Base-by-base conservation (phyloP, 2,329 filamentous ascomycete species). In the Gremmenia infestans region DNA sequence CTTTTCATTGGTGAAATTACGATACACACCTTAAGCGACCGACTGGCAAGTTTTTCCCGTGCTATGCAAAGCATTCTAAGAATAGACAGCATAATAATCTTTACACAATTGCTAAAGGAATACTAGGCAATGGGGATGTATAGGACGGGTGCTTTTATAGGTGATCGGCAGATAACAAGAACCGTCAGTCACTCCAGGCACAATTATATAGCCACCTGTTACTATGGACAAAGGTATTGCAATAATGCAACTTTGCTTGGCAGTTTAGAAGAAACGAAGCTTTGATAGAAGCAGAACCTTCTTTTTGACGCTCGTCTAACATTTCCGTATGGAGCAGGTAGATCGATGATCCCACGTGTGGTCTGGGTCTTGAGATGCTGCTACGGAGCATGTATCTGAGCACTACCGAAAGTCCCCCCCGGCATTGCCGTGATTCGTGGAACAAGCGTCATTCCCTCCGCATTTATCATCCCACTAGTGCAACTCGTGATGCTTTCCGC, bases 341-440 rank as follows among this genome's bases (percentile, higher is more conserved):
- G 28, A 50, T 37, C 32, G 55, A 35, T 54, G 52, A 57, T 57
- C 55, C 51, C 55, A 57, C 40, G 40, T 57, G 53, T 56, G 47
- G 17, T 37, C 5, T 36, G 17, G n/a, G 48, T 48, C 50, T 54
- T 25, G 23, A 25, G 23, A 25, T 23, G 35, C n/a, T n/a, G n/a
- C n/a, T n/a, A n/a, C 39, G 37, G 45, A 15, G 15, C 3, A 19
- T 19, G 19, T 19, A 22, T 53, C 32, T 45, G 19, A 17, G 28
- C 52, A 54, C 51, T 57, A 54, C 55, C 52, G 52, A 57, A 50
- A 49, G 50, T 46, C 5, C 25, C 23, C 23, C 32, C 32, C 52
- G 55, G 55, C 50, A 49, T 28, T 57, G 55, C 55, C 52, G 55
- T 57, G 52, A 57, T 50, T 57, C 37, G 55, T 54, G 45, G 39